Conservation (phyloP, 2,329 filamentous ascomycete species). For the Neofusicoccum cordaticola region DNA sequence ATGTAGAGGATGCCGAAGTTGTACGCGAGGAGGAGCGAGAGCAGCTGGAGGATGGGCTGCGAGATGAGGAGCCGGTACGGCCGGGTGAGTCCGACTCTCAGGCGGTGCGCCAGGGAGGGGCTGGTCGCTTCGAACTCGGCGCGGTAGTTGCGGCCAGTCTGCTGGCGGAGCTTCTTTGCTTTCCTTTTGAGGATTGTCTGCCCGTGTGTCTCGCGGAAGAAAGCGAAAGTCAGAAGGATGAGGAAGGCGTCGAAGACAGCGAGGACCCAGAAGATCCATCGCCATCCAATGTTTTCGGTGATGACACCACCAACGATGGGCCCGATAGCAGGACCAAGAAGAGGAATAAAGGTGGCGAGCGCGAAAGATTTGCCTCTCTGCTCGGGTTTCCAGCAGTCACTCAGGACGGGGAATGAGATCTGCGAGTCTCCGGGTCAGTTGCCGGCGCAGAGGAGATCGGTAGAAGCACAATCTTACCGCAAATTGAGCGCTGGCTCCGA, state of each 20-base stretch:
- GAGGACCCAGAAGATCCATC: slow-evolving; percentile 37
- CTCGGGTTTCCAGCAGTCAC: slow-evolving; percentile 27
- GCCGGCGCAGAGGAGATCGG: not conserved
- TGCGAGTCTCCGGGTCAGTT: slow-evolving; percentile 16
- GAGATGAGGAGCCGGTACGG: slow-evolving; percentile 54
- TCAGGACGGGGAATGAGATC: slow-evolving; percentile 22
- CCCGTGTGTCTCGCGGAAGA: slow-evolving; percentile 49
- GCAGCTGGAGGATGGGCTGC: slow-evolving; percentile 50
- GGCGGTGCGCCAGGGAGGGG: slow-evolving; percentile 20
- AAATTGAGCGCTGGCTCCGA: slow-evolving; percentile 27
- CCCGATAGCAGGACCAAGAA: slow-evolving; percentile 32
- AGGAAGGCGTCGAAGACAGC: slow-evolving; percentile 28
- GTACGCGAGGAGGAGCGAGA: slow-evolving; percentile 40
- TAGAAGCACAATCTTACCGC: slow-evolving; percentile 1
- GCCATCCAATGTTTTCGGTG: slow-evolving; percentile 32
- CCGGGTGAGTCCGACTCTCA: slow-evolving; percentile 43
- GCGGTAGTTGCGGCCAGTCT: slow-evolving; percentile 43
- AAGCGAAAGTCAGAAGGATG: slow-evolving; percentile 33
- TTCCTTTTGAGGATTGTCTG: slow-evolving; percentile 46
- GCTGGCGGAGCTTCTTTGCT: slow-evolving; percentile 44
- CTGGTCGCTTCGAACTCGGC: slow-evolving; percentile 21
- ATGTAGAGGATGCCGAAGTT: slow-evolving; percentile 38
- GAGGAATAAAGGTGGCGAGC: slow-evolving; percentile 26
- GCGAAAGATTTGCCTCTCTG: slow-evolving; percentile 24
- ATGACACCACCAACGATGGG: slow-evolving; percentile 36